Percentiles rank a stretch among this genome's conserved stretches.
These are phyloP conservation scores for Calvatia gigantea DNA, from an alignment of 768 basidiomycete genomes.

Conservation along the genomic window DNA sequence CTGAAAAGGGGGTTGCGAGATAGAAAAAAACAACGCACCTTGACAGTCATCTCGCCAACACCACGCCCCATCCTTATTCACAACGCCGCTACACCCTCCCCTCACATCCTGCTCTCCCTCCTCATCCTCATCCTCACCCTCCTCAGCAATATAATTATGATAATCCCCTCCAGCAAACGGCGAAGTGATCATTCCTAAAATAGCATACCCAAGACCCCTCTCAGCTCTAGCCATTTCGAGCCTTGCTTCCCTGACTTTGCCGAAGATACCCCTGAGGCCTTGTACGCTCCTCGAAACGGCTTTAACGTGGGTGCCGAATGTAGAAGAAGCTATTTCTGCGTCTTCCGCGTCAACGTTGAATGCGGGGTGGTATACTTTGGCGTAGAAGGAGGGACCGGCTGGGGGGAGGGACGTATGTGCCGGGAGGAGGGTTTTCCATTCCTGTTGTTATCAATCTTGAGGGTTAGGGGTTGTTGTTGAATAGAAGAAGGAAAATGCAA, in stretches of 20 bases:
- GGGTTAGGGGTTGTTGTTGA: not conserved
- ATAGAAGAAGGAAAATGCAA: not conserved
- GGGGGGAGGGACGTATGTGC: conserved; percentile 57
- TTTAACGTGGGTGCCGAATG: conserved; percentile 63
- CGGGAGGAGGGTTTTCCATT: conserved; percentile 66
- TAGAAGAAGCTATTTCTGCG: conserved; percentile 50
- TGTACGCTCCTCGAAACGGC: conserved; percentile 71
- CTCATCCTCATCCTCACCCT: conserved; percentile 42
- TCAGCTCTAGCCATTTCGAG: conserved; percentile 79
- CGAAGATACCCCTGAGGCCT: conserved; percentile 58
- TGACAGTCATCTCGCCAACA: conserved; percentile 81
- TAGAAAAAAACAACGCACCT: conserved; percentile 35
- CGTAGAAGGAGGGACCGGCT: conserved; percentile 75
- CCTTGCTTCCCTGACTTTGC: conserved; percentile 59
- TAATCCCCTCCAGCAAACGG: conserved; percentile 16
- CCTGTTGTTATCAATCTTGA: conserved; percentile 36
- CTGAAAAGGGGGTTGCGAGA: not conserved
- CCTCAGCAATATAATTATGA: conserved; percentile 41
- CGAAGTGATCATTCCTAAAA: conserved; percentile 74
- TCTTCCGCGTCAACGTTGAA: conserved; percentile 82
- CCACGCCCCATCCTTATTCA: conserved; percentile 78
- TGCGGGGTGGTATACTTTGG: conserved; percentile 77
- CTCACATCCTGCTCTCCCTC: conserved; percentile 26
- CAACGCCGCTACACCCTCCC: conserved; percentile 33
- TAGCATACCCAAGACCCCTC: conserved; percentile 66